Base-by-base conservation (phyloP, 495 filamentous ascomycete genomes). In the Haplographium delicatum region DNA sequence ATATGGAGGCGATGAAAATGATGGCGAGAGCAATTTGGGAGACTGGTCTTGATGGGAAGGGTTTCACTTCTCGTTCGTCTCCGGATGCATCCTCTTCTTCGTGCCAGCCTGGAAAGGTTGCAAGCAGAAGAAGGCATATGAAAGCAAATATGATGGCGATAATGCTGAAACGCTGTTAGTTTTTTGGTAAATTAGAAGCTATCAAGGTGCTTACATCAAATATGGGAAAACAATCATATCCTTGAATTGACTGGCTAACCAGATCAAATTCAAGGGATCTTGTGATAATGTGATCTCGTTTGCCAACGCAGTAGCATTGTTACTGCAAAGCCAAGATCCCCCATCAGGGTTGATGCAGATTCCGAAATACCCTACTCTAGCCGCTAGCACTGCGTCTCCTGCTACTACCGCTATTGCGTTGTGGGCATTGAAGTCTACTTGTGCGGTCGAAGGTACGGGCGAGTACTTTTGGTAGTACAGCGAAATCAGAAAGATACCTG, bases 161-260 rank as follows among this genome's bases (percentile, higher is more conserved):
- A 72, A 91, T 89, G 53, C 79, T 84, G 58, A n/a, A 4, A 25
- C 8, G n/a, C 30, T 24, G 26, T 61, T 52, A 61, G 54, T 47
- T 35, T 5, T 24, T 15, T 33, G 5, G 4, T 30, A 44, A 18
- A n/a, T 6, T 37, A 22, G n/a, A 22, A 11, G 25, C 1, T 2
- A 6, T 30, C 10, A 34, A 52, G 33, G 24, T 18, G 60, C 80
- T 67, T 62, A 83, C 78, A 90, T 72, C 3, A 90, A 66, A 61
- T 89, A 89, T 20, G 85, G 84, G 60, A 89, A 91, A 13, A 91
- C 84, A 61, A 89, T 84, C 69, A 79, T 83, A 67, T 88, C 83
- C 62, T 86, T 86, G 69, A 89, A 91, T 54, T 85, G 85, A 53
- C 76, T 76, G 2, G 84, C 83, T 23, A 89, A 72, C 86, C 86